phyloP scores from a whole-genome alignment of 148 eudicot species.

The Pharnaceum exiguum region DNA sequence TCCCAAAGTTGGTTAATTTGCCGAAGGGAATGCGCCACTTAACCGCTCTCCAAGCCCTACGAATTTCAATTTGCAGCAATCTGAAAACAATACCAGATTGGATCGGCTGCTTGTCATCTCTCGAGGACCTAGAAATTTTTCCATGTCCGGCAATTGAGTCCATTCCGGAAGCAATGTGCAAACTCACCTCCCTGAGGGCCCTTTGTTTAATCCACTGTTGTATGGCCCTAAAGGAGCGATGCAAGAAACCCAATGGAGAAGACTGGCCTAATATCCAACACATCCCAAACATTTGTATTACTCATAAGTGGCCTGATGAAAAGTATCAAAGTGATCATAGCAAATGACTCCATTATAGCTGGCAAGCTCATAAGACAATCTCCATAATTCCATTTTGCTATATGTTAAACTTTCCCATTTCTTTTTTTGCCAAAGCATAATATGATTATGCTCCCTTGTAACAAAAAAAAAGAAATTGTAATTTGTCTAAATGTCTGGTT shows the following conservation, averaged over 20 bases:
- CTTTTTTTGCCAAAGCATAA: too few species aligned
- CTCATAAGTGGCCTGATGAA: too few species aligned
- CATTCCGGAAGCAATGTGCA: not conserved
- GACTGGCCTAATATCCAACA: slow-evolving; percentile 9
- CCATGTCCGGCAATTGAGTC: not conserved
- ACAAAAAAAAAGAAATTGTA: too few species aligned
- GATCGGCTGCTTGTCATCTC: slow-evolving; percentile 1
- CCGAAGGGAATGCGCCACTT: slow-evolving; percentile 3
- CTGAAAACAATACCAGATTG: slow-evolving; percentile 7
- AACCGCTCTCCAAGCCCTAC: not conserved
- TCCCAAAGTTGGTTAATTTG: not conserved
- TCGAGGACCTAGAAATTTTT: not conserved
- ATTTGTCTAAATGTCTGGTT: too few species aligned
- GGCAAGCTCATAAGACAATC: too few species aligned
- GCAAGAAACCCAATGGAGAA: not conserved
- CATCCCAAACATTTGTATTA: not conserved
- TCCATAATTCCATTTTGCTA: too few species aligned
- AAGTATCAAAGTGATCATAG: too few species aligned
- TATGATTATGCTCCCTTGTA: too few species aligned
- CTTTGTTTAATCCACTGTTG: not conserved
- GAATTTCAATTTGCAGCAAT: rapidly evolving
- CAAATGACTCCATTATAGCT: too few species aligned
- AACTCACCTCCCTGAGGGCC: not conserved
- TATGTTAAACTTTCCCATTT: too few species aligned
- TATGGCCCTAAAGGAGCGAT: not conserved